Base-by-base conservation (phyloP, 345 rosid genomes). In the Brassica nigra region DNA sequence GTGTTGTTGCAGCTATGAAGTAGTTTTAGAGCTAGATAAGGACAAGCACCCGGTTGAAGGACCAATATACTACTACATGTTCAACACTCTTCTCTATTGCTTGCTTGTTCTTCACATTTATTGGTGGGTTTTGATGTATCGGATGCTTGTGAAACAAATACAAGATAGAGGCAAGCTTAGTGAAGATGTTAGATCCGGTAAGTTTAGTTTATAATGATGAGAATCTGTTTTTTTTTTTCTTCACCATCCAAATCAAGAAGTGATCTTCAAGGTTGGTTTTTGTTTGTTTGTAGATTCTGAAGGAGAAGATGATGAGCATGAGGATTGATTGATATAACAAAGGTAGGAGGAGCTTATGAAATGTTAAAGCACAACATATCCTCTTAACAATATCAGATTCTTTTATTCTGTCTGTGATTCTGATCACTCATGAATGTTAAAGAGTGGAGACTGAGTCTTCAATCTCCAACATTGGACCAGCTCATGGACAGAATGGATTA, bases 111-210 rank as follows among this genome's bases (percentile, higher is more conserved):
- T 90, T 20, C 84, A 94, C 69, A 68, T 87, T 31, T 90, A 94
- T 86, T 94, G 97, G 97, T 90, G 95, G 91, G 79, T 68, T 66
- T 79, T 92, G 85, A 85, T 90, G 84, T 54, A 82, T 73, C 75
- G 88, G 70, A 90, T 94, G 97, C 76, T 90, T 36, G 82, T 80
- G 61, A 54, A 71, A 63, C 97, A 87, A 88, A 82, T 94, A 73
- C 82, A 75, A 36, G 84, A 87, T 8, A 73, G 88, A 72, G 93
- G 96, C 82, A 82, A 84, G 71, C 84, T 94, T 54, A 78, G 85
- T 6, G 89, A 90, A 62, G 95, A 92, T 83, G 90, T 89, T 68
- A 88, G 95, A 70, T 90, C 95, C 16, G 95, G 93, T 90, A 80
- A 75, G 87, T 29, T 58, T 67, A 6, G 36, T 16, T 39, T 69